Base-by-base conservation (phyloP, 2,329 filamentous ascomycete genomes). In the Aspergillus quadricinctus region DNA sequence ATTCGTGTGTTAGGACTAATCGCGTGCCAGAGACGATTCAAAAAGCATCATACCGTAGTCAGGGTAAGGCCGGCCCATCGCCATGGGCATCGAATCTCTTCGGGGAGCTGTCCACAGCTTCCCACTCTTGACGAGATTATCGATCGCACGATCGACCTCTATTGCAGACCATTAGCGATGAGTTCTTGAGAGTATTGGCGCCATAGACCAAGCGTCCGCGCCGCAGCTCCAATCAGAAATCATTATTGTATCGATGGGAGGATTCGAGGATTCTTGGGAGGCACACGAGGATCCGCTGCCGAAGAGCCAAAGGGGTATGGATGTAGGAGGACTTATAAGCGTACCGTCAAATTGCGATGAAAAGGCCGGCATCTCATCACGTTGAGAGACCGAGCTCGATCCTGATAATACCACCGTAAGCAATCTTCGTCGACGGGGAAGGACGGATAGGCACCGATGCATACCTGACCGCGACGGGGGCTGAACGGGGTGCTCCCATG, bases 131-230 rank as follows among this genome's bases (percentile, higher is more conserved):
- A 93, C 84, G 59, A 99, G 84, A 75, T 97, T 97, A 71, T 97
- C 94, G 69, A 93, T 87, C 65, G 93, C 93, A 72, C 93, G 88
- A 64, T 97, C 94, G 68, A 99, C 92, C 84, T 99, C 94, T 96
- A 70, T 51, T 64, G 41, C 62, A 51, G 56, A 48, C 55, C 45
- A 64, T 74, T 59, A 75, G 66, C 62, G 61, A 54, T 25, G 21
- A 17, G 23, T 27, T n/a, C 43, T 43, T n/a, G 10, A 11, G 8
- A 21, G n/a, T 21, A 21, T 43, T 10, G n/a, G 5, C 19, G 6
- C 4, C 41, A 43, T 5, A 37, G 31, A 7, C 14, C 6, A 37
- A 37, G 31, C 14, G 31, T 37, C 31, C 31, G 14, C 31, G 31
- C 14, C 31, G 17, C 5, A 5, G 31, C 31, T 37, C 31, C 14